A percentile compares a stretch with the other conserved stretches of the same genome.
phyloP scores from a whole-genome alignment of 2,329 filamentous ascomycete genomes.

The Truncatella angustata region DNA sequence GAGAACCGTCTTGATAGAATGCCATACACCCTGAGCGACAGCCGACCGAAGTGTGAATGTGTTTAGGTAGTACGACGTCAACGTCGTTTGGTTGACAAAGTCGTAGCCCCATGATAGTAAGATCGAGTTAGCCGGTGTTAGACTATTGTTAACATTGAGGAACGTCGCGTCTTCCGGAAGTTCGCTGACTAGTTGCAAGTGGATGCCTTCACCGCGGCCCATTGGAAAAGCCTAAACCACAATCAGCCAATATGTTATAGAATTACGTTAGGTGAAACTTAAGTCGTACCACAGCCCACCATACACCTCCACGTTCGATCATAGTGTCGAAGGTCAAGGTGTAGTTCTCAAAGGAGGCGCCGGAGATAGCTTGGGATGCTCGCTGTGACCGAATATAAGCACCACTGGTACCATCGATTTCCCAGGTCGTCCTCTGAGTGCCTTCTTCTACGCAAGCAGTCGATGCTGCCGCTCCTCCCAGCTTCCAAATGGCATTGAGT shows the following conservation, averaged over 20 bases:
- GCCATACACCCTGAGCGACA: slow-evolving; percentile 34
- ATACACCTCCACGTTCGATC: slow-evolving; percentile 34
- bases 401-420: slow-evolving; percentile 29
- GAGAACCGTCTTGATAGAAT: slow-evolving; percentile 30
- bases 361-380: slow-evolving; percentile 25
- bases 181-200: slow-evolving; percentile 25
- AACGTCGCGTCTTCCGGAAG: slow-evolving; percentile 22
- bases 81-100: slow-evolving; percentile 34
- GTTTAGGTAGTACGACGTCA: slow-evolving; percentile 24
- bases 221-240: slow-evolving; percentile 9
- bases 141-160: slow-evolving; percentile 31
- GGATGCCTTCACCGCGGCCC: slow-evolving; percentile 1
- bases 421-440: slow-evolving; percentile 34
- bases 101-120: slow-evolving; percentile 31
- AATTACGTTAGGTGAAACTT: neutral
- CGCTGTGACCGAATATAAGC: slow-evolving; percentile 32
- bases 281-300: slow-evolving; percentile 32
- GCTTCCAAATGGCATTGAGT: slow-evolving; percentile 34
- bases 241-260: slow-evolving; percentile 11
- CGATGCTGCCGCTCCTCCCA: slow-evolving; percentile 32
- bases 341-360: slow-evolving; percentile 28
- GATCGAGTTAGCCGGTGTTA: slow-evolving; percentile 33
- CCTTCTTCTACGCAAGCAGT: slow-evolving; percentile 35
- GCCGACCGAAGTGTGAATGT: slow-evolving; percentile 23
- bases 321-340: slow-evolving; percentile 35